Evolutionary conservation across 148 eudicot genomes (phyloP), one percentile per base, ranked within the genome.

Genomic region (Agrostemma githago): DNA sequence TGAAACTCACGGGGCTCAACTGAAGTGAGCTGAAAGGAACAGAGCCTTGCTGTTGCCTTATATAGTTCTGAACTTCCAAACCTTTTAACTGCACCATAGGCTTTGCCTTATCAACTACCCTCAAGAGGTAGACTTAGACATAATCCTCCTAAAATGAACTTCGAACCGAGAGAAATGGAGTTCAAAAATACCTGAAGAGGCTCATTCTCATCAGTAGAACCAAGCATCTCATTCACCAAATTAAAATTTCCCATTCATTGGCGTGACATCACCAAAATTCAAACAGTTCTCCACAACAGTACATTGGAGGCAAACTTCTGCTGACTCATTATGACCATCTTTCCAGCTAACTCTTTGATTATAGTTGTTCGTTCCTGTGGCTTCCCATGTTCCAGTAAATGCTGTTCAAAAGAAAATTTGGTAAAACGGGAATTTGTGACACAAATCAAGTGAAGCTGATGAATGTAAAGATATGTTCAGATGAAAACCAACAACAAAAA

Each of bases 291-390:
- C 97, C 59, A 90, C 92, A 77, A 92, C 97, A 75, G 89, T 92
- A 70, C 97, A 75, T 92, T 92, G 70, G 97, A 92, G 59, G 97
- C 97, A 73, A 89, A 92, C 74, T 92, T 92, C 85, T 92, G 97
- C 82, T 89, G 97, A 81, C 97, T 92, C 97, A 92, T 89, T 67
- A 84, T 89, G 48, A 92, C 97, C 64, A 92, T 92, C 80, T 79
- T 88, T 72, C 97, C 97, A 58, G 97, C 95, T 69, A 92, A 80
- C 82, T 90, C 96, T 79, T 88, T 76, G 58, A 92, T 92, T 70
- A 92, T 88, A 53, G 83, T 67, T 7, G 92, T 78, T 44, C 95
- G 85, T 69, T 92, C 96, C 60, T 87, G 84, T 43, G 97, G 97
- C 85, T 92, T 88, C 17, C 97, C 97, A 54, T 90, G 91, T 84